phyloP scores from a whole-genome alignment of 768 basidiomycete genomes.

The Kwoniella sp. region DNA sequence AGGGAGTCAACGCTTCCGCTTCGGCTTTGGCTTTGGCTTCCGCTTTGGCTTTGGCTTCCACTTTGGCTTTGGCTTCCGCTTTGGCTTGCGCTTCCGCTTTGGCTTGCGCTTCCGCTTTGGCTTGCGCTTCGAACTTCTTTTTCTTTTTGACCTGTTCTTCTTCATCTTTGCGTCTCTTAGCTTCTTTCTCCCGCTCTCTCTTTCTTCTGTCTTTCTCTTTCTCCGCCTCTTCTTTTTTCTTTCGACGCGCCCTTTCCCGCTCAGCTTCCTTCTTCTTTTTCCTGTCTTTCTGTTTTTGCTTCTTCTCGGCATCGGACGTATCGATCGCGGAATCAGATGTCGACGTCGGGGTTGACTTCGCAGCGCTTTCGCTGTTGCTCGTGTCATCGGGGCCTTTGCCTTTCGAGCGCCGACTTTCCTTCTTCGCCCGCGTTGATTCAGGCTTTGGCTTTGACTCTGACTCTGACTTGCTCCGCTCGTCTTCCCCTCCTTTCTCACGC shows the following conservation, averaged over 20 bases:
- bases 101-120: background rate
- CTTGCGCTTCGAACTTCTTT: background rate
- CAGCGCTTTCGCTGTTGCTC: slow-evolving; percentile 1
- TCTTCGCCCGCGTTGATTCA: too few species aligned
- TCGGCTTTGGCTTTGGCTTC: background rate
- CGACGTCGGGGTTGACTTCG: too few species aligned
- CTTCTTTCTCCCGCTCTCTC: background rate
- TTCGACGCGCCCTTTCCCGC: background rate
- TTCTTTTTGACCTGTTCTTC: background rate
- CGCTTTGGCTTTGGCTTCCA: background rate
- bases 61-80: background rate
- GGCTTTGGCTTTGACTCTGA: too few species aligned
- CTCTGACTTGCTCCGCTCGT: too few species aligned
- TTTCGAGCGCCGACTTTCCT: too few species aligned
- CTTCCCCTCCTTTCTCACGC: too few species aligned
- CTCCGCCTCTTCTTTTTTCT: background rate
- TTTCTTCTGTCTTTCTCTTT: slow-evolving; percentile 4
- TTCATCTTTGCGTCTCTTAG: slow-evolving; percentile 8
- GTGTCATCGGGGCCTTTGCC: background rate
- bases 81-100: slow-evolving; percentile 1
- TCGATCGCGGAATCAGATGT: background rate
- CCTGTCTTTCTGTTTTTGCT: slow-evolving; percentile 85
- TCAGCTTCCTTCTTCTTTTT: slow-evolving; percentile 64
- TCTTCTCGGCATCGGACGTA: slow-evolving; percentile 56
- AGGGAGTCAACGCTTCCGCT: background rate